A percentile compares a stretch with the other conserved stretches of the same genome.
phyloP scores from a whole-genome alignment of 805 yeast species.

The Starmera dryadoides region DNA sequence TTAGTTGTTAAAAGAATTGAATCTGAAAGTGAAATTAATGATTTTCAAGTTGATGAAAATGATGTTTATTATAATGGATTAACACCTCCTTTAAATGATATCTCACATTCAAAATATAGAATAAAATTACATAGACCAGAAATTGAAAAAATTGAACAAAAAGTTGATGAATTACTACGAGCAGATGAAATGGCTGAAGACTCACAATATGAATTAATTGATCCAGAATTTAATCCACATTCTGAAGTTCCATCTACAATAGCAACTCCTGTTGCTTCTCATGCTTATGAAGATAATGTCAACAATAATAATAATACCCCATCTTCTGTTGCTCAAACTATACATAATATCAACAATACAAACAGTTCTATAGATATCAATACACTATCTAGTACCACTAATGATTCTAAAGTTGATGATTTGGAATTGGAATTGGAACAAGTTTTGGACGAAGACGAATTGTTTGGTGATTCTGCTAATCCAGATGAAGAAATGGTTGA shows the following conservation, averaged over 20 bases:
- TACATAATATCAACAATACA: too few species aligned
- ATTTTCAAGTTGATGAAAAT: slow-evolving; percentile 26
- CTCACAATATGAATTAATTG: slow-evolving; percentile 67
- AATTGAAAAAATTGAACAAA: slow-evolving; percentile 69
- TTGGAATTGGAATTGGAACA: slow-evolving; percentile 52
- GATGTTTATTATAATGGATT: slow-evolving; percentile 57
- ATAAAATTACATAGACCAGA: slow-evolving; percentile 62
- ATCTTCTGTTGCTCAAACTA: too few species aligned
- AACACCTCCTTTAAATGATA: slow-evolving; percentile 71
- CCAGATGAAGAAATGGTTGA: slow-evolving; percentile 41
- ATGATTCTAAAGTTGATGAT: slow-evolving; percentile 30
- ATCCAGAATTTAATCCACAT: slow-evolving; percentile 29
- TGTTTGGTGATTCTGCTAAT: slow-evolving; percentile 30
- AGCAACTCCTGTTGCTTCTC: background rate
- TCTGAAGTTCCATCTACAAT: background rate
- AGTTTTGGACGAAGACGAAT: slow-evolving; percentile 33
- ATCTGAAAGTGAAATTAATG: slow-evolving; percentile 39
- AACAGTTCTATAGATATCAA: background rate
- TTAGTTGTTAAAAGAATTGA: slow-evolving; percentile 55
- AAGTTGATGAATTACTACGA: slow-evolving; percentile 68
- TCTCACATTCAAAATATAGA: slow-evolving; percentile 62
- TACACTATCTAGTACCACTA: too few species aligned
- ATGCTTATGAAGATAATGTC: background rate
- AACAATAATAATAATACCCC: too few species aligned
- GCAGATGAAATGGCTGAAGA: slow-evolving; percentile 83